Conservation (phyloP, 179 eudicot species). For the Beta corolliflora region DNA sequence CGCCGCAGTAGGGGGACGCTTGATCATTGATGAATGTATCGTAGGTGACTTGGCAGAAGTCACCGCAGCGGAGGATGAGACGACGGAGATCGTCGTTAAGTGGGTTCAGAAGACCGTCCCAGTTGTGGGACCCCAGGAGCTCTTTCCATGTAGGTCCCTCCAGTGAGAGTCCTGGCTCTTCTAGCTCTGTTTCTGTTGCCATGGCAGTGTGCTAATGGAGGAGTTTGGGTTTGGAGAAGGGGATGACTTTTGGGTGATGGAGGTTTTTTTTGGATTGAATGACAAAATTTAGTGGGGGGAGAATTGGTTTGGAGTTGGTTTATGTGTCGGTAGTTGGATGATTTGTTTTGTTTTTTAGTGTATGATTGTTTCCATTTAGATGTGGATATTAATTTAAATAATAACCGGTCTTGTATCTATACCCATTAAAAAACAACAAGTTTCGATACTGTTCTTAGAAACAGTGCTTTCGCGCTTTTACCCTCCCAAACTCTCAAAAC, state of each 20-base stretch:
- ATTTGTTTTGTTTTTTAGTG: not conserved
- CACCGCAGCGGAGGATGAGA: conserved; percentile 63
- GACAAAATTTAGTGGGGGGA: not conserved
- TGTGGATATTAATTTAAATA: not conserved
- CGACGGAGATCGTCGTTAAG: conserved; percentile 45
- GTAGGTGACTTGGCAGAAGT: conserved; percentile 69
- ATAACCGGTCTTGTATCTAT: no score
- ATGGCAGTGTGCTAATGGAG: not conserved
- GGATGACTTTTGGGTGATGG: conserved; percentile 3
- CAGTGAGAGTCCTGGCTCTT: conserved; percentile 7
- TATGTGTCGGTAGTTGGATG: not conserved
- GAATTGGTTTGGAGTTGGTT: not conserved
- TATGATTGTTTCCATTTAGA: not conserved
- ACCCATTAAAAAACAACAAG: no score
- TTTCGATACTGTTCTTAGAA: no score
- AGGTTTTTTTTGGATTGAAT: conserved; percentile 9
- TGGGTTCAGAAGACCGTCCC: conserved; percentile 39
- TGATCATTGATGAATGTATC: conserved; percentile 73
- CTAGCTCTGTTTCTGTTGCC: not conserved
- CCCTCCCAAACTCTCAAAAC: no score
- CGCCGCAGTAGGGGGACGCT: conserved; percentile 52
- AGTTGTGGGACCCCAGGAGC: conserved; percentile 13
- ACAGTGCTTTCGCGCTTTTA: no score
- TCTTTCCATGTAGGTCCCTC: conserved; percentile 8
- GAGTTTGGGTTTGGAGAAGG: not conserved